Evolutionary conservation across 441 rosid species (phyloP).

Genomic region (Syzygium syzygioides): DNA sequence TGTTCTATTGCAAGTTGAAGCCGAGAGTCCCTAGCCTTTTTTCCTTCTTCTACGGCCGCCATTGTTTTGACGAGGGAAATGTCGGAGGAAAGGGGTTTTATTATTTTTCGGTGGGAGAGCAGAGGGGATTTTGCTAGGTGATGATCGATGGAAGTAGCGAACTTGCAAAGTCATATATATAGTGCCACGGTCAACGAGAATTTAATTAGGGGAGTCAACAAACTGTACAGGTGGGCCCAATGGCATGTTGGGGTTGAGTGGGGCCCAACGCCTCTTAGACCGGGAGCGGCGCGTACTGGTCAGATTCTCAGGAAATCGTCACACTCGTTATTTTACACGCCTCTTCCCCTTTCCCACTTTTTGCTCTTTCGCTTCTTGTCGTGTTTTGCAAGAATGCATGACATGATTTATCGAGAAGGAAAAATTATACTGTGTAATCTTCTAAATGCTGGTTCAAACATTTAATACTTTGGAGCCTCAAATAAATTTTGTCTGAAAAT

Average conservation of each 20-base stretch:
- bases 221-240: no score
- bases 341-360: neutral
- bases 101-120: no score
- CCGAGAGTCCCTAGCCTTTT: neutral
- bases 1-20: fast-evolving
- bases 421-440: neutral
- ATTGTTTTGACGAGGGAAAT: neutral
- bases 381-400: neutral
- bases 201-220: fast-evolving
- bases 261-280: no score
- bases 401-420: neutral
- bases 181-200: neutral
- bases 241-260: no score
- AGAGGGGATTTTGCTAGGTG: neutral
- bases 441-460: neutral
- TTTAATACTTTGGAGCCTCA: no score
- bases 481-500: neutral
- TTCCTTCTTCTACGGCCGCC: neutral
- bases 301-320: no score
- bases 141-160: neutral
- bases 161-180: neutral
- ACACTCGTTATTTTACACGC: fast-evolving
- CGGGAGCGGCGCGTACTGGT: no score
- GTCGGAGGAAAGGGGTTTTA: neutral
- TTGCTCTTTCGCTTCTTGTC: neutral